A percentile compares a stretch with the other conserved stretches of the same genome.
Evolutionary conservation across 2,329 filamentous ascomycete species (phyloP).

Genomic region (Zymoseptoria ardabiliae): DNA sequence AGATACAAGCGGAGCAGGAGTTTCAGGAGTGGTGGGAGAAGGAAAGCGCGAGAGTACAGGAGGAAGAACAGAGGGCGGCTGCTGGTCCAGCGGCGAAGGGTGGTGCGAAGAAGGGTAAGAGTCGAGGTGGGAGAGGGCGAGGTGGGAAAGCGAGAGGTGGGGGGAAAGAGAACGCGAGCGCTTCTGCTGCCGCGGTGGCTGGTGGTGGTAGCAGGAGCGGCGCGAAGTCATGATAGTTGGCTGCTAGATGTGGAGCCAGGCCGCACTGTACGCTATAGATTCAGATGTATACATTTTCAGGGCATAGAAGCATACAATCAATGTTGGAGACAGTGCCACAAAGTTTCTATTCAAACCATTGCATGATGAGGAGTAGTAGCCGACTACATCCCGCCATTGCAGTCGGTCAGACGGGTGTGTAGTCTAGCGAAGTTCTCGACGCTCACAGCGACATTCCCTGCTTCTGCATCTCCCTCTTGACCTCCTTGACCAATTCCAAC

Average conservation of each 20-base stretch:
- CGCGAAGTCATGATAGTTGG: not conserved
- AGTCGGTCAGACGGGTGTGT: too few species aligned
- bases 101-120: constrained; percentile 14
- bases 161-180: constrained; percentile 1
- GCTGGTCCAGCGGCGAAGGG: constrained; percentile 10
- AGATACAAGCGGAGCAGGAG: constrained; percentile 94
- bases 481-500: constrained; percentile 3
- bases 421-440: too few species aligned
- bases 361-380: not conserved
- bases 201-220: not conserved
- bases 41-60: constrained; percentile 60
- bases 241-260: not conserved
- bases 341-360: not conserved
- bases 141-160: constrained; percentile 10
- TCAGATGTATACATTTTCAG: not conserved
- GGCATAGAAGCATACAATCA: not conserved
- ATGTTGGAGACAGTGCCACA: not conserved
- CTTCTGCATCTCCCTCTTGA: not conserved
- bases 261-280: not conserved
- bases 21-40: constrained; percentile 97
- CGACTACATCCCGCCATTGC: not conserved
- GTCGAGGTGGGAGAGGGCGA: constrained; percentile 11
- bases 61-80: constrained; percentile 18
- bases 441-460: not conserved
- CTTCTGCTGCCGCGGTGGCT: not conserved